Evolutionary conservation across 441 rosid species (phyloP).

Genomic region (Hypseocharis bilobata): DNA sequence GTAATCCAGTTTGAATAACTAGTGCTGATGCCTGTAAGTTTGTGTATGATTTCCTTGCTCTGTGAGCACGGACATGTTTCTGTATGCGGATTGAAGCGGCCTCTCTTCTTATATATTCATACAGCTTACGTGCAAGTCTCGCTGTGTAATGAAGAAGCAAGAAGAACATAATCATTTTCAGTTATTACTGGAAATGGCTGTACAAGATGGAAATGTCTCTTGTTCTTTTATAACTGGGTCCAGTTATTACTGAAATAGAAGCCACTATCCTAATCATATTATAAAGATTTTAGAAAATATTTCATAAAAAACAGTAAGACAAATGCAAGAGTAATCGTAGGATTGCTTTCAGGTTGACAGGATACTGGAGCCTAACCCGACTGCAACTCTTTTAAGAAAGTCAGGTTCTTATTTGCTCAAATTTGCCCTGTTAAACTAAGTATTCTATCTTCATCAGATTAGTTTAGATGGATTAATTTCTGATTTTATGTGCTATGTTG

Average conservation of each 20-base stretch:
- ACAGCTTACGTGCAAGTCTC: conserved; percentile 68
- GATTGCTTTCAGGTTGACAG: too few species aligned
- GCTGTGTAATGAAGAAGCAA: conserved; percentile 38
- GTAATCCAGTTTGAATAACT: conserved; percentile 73
- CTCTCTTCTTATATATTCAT: conserved; percentile 63
- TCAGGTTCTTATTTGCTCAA: background rate
- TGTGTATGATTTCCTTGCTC: conserved; percentile 57
- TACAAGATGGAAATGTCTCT: background rate
- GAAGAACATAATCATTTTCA: conserved; percentile 2
- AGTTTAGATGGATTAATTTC: background rate
- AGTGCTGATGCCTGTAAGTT: conserved; percentile 50
- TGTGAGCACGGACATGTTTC: conserved; percentile 63
- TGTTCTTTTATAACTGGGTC: background rate
- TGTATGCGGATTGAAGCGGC: conserved; percentile 86
- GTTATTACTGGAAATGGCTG: background rate
- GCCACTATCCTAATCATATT: too few species aligned
- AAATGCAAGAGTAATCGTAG: too few species aligned
- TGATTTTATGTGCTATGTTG: background rate
- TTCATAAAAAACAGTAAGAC: too few species aligned
- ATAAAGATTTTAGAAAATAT: too few species aligned
- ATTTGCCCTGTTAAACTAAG: background rate
- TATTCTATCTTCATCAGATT: background rate
- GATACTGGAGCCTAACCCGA: background rate
- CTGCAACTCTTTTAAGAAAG: background rate
- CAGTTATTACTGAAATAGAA: background rate